Evolutionary conservation across 345 rosid species (phyloP).

Genomic region (Boechera stricta): DNA sequence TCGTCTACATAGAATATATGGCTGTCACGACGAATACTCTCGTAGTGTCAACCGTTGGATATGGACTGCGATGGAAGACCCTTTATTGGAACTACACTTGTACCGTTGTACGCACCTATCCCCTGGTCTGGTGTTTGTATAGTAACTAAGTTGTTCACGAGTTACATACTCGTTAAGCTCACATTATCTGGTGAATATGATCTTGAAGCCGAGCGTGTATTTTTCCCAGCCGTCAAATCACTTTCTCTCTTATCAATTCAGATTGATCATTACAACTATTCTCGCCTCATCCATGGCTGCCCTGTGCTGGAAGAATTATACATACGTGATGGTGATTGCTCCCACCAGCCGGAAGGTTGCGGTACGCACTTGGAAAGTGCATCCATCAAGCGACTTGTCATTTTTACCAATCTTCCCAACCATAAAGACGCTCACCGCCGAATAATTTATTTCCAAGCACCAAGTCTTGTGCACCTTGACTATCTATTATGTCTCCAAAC

Average conservation of each 20-base stretch:
- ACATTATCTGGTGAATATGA: not conserved
- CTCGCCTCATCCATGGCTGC: not conserved
- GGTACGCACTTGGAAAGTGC: not conserved
- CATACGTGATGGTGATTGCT: not conserved
- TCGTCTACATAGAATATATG: not conserved
- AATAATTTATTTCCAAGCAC: not conserved
- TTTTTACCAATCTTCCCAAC: not conserved
- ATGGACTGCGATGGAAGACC: not conserved
- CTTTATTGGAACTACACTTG: not conserved
- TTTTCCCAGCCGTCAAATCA: not conserved
- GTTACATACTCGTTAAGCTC: not conserved
- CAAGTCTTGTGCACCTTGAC: not conserved
- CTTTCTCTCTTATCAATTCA: not conserved
- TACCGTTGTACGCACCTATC: not conserved
- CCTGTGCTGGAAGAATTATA: not conserved
- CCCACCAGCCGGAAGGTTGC: not conserved
- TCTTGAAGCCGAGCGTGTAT: not conserved
- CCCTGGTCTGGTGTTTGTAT: not conserved
- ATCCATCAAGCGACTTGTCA: slow-evolving; percentile 1
- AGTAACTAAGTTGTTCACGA: not conserved
- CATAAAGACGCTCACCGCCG: not conserved
- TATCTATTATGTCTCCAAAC: not conserved
- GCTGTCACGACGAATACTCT: not conserved
- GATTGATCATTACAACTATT: not conserved
- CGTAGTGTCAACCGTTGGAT: not conserved